phyloP scores from a whole-genome alignment of 768 basidiomycete genomes.

The Termitomyces bulborhizus region DNA sequence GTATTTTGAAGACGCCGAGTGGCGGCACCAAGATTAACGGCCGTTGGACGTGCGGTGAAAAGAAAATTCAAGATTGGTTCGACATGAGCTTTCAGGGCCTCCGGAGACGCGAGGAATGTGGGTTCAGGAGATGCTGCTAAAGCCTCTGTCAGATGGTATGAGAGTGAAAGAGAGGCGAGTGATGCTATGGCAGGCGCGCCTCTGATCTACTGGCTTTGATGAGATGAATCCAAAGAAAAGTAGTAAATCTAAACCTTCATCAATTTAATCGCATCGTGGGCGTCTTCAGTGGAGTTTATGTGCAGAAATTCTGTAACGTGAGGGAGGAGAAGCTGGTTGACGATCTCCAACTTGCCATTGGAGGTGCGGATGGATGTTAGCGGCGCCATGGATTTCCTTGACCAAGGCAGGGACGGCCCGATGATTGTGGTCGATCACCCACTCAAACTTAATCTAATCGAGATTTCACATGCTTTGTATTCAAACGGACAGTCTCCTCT shows the following conservation, averaged over 20 bases:
- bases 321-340: conserved; percentile 86
- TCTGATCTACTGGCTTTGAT: conserved; percentile 41
- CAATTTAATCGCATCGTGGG: conserved; percentile 89
- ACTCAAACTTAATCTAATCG: neutral
- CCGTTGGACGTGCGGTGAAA: conserved; percentile 87
- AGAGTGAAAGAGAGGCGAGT: conserved; percentile 77
- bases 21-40: conserved; percentile 90
- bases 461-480: conserved; percentile 15
- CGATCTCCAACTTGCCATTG: conserved; percentile 61
- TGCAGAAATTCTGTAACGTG: conserved; percentile 60
- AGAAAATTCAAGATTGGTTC: conserved; percentile 61
- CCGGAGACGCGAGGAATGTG: conserved; percentile 48
- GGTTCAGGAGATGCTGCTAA: conserved; percentile 41
- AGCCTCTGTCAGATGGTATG: conserved; percentile 53
- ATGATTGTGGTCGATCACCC: neutral
- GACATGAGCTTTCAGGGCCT: conserved; percentile 49
- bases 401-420: neutral
- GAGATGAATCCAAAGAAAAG: neutral
- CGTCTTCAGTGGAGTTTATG: conserved; percentile 72
- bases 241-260: conserved; percentile 66
- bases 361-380: conserved; percentile 36
- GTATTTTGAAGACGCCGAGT: conserved; percentile 60
- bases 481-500: neutral
- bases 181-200: conserved; percentile 96
- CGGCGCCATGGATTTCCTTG: conserved; percentile 16